These are phyloP conservation scores for Skeletonema marinoi DNA, from an alignment of 108 stramenopile genomes.

Conservation along the genomic window DNA sequence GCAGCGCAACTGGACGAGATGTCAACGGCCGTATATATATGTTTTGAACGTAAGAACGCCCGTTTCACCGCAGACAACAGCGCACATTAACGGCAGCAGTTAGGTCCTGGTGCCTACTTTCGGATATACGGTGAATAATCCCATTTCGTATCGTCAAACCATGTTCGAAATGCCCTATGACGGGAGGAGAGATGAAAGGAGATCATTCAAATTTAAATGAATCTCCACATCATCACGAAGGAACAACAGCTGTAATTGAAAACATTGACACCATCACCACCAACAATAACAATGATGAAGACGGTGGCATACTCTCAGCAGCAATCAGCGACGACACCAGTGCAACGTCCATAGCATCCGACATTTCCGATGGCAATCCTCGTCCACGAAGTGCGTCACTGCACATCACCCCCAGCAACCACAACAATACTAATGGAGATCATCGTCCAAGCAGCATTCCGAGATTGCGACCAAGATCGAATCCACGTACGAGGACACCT, in stretches of 20 bases:
- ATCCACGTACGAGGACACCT: conserved; percentile 68
- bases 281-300: not conserved
- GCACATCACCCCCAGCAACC: not conserved
- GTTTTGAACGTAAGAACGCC: too few species aligned
- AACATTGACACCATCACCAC: not conserved
- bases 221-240: not conserved
- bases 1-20: too few species aligned
- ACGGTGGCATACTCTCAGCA: not conserved
- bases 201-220: too few species aligned
- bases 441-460: not conserved
- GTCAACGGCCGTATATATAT: too few species aligned
- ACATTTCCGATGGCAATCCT: conserved; percentile 5
- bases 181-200: too few species aligned
- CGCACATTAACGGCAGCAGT: too few species aligned
- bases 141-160: too few species aligned
- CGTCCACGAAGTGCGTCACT: conserved; percentile 1
- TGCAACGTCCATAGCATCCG: conserved; percentile 20
- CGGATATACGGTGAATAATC: too few species aligned
- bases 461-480: conserved; percentile 53
- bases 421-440: too few species aligned
- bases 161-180: too few species aligned
- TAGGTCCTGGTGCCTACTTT: too few species aligned
- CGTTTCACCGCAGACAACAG: too few species aligned
- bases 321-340: conserved; percentile 12
- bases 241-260: not conserved